phyloP scores from a whole-genome alignment of 1,284 basidiomycete species.

The Sanghuangporus sanghuang region DNA sequence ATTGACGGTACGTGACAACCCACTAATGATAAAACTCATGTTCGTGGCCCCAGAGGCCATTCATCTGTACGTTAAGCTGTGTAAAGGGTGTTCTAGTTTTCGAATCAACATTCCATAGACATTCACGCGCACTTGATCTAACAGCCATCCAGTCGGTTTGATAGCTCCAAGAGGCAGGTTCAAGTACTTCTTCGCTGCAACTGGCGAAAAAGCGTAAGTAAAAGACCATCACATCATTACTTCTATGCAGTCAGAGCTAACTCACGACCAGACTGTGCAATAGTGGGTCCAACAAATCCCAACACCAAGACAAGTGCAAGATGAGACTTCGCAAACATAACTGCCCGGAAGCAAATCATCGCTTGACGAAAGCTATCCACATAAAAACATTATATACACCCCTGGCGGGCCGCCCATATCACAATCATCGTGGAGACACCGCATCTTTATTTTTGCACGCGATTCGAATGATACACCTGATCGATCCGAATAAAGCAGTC shows the following conservation, averaged over 20 bases:
- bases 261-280: conserved; percentile 2
- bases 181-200: conserved; percentile 47
- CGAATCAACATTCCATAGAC: background rate
- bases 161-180: conserved; percentile 44
- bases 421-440: background rate
- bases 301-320: background rate
- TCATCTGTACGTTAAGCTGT: conserved; percentile 46
- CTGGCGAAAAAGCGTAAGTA: conserved; percentile 24
- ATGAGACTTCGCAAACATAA: background rate
- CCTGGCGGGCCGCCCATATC: background rate
- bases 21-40: conserved; percentile 54
- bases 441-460: background rate
- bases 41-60: conserved; percentile 50
- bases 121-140: conserved; percentile 39
- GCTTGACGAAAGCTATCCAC: background rate
- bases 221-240: background rate
- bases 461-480: background rate
- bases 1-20: conserved; percentile 13
- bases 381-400: background rate
- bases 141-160: conserved; percentile 46
- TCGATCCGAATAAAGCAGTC: background rate
- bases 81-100: background rate
- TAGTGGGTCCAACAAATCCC: background rate
- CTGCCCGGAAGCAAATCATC: background rate
- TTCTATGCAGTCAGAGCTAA: background rate